These are phyloP conservation scores for Hypoxylon sp. DNA, from an alignment of 2,329 filamentous ascomycete species.

Conservation along the genomic window DNA sequence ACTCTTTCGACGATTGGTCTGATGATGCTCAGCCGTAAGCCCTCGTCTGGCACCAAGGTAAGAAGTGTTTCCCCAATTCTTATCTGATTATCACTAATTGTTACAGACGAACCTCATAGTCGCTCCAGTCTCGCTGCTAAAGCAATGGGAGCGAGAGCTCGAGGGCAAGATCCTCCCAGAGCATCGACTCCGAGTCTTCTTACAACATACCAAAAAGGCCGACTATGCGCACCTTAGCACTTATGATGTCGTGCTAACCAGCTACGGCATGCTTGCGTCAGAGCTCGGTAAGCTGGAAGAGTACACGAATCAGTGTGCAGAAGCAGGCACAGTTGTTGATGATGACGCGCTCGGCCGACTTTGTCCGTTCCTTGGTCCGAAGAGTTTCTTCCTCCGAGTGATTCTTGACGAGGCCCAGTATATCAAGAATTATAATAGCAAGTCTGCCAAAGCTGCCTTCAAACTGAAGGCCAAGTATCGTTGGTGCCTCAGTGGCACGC, in stretches of 20 bases:
- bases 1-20: conserved; percentile 85
- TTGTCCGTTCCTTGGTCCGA: conserved; percentile 73
- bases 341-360: conserved; percentile 57
- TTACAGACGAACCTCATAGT: conserved; percentile 80
- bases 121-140: conserved; percentile 82
- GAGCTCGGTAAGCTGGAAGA: conserved; percentile 73
- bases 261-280: conserved; percentile 18
- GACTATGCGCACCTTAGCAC: conserved; percentile 68
- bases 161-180: conserved; percentile 73
- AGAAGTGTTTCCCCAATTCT: conserved; percentile 28
- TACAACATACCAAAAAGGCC: conserved; percentile 78
- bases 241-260: conserved; percentile 24
- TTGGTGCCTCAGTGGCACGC: conserved; percentile 84
- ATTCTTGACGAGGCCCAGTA: conserved; percentile 85
- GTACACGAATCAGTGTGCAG: conserved; percentile 65
- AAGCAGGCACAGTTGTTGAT: conserved; percentile 57
- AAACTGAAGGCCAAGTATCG: conserved; percentile 72
- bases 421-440: conserved; percentile 81
- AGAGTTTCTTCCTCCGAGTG: conserved; percentile 74
- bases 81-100: conserved; percentile 17
- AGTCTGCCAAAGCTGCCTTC: conserved; percentile 72
- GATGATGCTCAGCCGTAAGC: conserved; percentile 71
- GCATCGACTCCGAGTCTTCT: conserved; percentile 74
- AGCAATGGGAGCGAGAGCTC: conserved; percentile 89
- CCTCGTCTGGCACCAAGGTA: conserved; percentile 58